Conservation (phyloP, 139 green algal species). For the Tetraselmis striata region DNA sequence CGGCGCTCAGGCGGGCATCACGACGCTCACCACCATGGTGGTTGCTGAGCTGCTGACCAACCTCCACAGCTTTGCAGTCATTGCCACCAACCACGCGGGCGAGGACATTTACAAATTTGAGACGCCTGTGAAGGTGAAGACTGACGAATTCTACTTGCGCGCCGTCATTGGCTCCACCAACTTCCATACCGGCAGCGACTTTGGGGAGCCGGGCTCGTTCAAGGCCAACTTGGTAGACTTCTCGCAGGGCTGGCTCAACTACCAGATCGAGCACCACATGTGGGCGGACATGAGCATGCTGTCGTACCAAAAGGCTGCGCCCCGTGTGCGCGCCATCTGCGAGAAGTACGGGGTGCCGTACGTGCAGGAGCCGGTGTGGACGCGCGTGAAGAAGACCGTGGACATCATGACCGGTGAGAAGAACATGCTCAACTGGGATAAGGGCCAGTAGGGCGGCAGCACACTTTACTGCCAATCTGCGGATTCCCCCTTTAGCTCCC, state of each 20-base stretch:
- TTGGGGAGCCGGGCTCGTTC: background rate
- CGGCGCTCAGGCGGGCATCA: background rate
- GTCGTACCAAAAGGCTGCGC: conserved; percentile 25
- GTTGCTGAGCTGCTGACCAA: conserved; percentile 27
- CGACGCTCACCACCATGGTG: conserved; percentile 10
- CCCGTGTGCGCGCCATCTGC: conserved; percentile 21
- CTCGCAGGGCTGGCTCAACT: conserved; percentile 33
- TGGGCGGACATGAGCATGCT: conserved; percentile 25
- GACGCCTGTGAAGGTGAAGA: conserved; percentile 7
- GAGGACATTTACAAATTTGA: conserved; percentile 28
- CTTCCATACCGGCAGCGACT: conserved; percentile 18
- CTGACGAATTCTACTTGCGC: conserved; percentile 28
- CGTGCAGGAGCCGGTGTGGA: conserved; percentile 22
- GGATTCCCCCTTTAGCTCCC: too few relatives aligned
- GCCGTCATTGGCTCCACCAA: conserved; percentile 25
- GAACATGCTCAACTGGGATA: conserved; percentile 23
- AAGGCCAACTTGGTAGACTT: conserved; percentile 22
- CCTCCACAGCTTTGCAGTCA: conserved; percentile 28
- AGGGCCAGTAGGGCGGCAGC: conserved; percentile 21
- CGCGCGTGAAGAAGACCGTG: conserved; percentile 12
- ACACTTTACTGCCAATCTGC: too few relatives aligned
- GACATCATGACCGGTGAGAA: conserved; percentile 27
- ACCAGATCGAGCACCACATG: conserved; percentile 37
- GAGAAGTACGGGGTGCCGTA: conserved; percentile 31
- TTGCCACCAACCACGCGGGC: conserved; percentile 28